A percentile compares a stretch with the other conserved stretches of the same genome.
These are phyloP conservation scores for Exophiala alcalophila DNA, from an alignment of 2,329 filamentous ascomycete species.

Conservation along the genomic window DNA sequence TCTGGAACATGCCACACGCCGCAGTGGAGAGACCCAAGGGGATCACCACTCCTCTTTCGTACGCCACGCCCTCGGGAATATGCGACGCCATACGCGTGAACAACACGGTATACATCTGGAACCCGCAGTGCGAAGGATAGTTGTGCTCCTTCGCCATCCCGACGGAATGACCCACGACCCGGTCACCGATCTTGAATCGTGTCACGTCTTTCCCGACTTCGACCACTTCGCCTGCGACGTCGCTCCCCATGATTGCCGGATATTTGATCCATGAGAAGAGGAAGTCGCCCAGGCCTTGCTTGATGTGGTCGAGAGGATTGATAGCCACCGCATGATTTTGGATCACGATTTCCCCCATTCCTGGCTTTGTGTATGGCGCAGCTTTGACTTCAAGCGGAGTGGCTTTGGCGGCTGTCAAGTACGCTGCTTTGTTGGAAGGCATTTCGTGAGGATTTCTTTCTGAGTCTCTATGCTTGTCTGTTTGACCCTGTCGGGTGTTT, in stretches of 20 bases:
- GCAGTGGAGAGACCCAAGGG: slow-evolving; percentile 38
- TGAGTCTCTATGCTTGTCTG: too few relatives aligned
- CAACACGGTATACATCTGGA: slow-evolving; percentile 33
- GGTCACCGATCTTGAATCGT: slow-evolving; percentile 45
- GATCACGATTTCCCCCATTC: slow-evolving; percentile 29
- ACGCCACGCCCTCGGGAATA: slow-evolving; percentile 36
- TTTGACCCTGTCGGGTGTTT: too few relatives aligned
- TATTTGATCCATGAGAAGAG: slow-evolving; percentile 35
- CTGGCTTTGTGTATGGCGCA: slow-evolving; percentile 18
- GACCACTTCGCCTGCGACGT: slow-evolving; percentile 47
- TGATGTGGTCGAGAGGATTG: slow-evolving; percentile 37
- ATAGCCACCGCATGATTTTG: slow-evolving; percentile 32
- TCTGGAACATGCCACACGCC: slow-evolving; percentile 34
- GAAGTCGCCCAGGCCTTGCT: slow-evolving; percentile 31
- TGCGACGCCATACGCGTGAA: slow-evolving; percentile 25
- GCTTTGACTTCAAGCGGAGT: slow-evolving; percentile 28
- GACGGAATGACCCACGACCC: slow-evolving; percentile 38
- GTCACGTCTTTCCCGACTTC: slow-evolving; percentile 48
- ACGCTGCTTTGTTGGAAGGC: slow-evolving; percentile 28
- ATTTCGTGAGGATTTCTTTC: too few relatives aligned
- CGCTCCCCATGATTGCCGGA: slow-evolving; percentile 41
- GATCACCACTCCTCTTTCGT: slow-evolving; percentile 36
- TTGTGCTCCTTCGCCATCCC: slow-evolving; percentile 22
- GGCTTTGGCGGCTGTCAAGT: slow-evolving; percentile 16
- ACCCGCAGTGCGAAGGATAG: slow-evolving; percentile 40